phyloP scores from a whole-genome alignment of 306 rosid genomes.

The Casuarina equisetifolia region DNA sequence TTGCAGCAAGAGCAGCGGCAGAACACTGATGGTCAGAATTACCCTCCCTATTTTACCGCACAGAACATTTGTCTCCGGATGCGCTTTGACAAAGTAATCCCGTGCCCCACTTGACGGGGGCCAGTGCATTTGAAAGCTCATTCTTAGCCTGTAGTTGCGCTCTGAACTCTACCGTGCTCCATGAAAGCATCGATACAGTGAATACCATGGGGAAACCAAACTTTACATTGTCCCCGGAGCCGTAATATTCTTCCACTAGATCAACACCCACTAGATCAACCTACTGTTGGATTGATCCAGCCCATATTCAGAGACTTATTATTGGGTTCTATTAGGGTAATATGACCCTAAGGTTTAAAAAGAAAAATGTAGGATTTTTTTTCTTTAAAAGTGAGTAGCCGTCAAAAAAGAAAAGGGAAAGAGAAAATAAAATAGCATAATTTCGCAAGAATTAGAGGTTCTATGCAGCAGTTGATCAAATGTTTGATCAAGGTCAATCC shows the following conservation, averaged over 20 bases:
- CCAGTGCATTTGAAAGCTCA: slow-evolving; percentile 41
- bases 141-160: slow-evolving; percentile 17
- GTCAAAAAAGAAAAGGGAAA: no score
- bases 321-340: no score
- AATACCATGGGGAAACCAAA: slow-evolving; percentile 68
- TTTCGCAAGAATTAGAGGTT: no score
- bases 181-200: slow-evolving; percentile 62
- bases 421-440: no score
- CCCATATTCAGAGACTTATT: no score
- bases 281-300: no score
- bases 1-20: slow-evolving; percentile 60
- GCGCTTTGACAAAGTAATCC: slow-evolving; percentile 61
- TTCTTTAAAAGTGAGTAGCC: no score
- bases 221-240: slow-evolving; percentile 68
- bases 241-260: slow-evolving; percentile 70
- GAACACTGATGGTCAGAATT: slow-evolving; percentile 59
- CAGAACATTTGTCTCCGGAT: slow-evolving; percentile 32
- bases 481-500: no score
- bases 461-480: no score
- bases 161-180: slow-evolving; percentile 61
- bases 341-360: no score
- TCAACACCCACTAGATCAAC: no score
- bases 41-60: slow-evolving; percentile 58
- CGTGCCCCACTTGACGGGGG: slow-evolving; percentile 67
- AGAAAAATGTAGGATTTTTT: no score